Evolutionary conservation across 306 rosid genomes (phyloP).

Genomic region (Crotalaria pallida): DNA sequence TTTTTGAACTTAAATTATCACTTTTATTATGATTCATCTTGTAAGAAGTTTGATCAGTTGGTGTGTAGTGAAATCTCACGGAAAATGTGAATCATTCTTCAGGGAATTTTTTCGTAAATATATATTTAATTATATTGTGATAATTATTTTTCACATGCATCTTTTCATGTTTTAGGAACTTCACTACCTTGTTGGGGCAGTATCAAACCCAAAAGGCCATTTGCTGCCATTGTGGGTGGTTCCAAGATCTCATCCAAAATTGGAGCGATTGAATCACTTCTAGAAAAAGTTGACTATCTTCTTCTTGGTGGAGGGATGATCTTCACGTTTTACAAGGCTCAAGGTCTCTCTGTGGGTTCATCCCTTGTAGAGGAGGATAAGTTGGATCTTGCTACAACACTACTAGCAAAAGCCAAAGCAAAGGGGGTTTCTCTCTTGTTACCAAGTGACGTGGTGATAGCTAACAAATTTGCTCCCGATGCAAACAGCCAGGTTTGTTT

Average conservation of each 20-base stretch:
- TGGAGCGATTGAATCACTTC: constrained; percentile 91
- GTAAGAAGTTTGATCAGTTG: not conserved
- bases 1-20: not conserved
- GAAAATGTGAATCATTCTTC: not conserved
- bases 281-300: constrained; percentile 79
- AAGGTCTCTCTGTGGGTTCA: constrained; percentile 87
- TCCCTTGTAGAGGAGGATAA: constrained; percentile 98
- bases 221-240: constrained; percentile 99
- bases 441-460: constrained; percentile 86
- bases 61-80: constrained; percentile 6
- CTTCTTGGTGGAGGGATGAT: constrained; percentile 99
- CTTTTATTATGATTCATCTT: not conserved
- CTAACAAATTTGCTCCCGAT: constrained; percentile 95
- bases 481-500: constrained; percentile 93
- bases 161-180: constrained; percentile 62
- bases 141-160: constrained; percentile 4
- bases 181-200: constrained; percentile 99
- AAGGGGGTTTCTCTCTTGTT: constrained; percentile 92
- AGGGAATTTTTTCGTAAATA: not conserved
- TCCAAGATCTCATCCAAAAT: constrained; percentile 97
- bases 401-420: constrained; percentile 82
- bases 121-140: not conserved
- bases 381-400: constrained; percentile 78
- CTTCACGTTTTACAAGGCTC: too few species aligned
- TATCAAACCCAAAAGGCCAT: constrained; percentile 92